Evolutionary conservation across 495 filamentous ascomycete genomes (phyloP), one percentile per base, ranked within the genome.

Genomic region (Hypoxylon trugodes): DNA sequence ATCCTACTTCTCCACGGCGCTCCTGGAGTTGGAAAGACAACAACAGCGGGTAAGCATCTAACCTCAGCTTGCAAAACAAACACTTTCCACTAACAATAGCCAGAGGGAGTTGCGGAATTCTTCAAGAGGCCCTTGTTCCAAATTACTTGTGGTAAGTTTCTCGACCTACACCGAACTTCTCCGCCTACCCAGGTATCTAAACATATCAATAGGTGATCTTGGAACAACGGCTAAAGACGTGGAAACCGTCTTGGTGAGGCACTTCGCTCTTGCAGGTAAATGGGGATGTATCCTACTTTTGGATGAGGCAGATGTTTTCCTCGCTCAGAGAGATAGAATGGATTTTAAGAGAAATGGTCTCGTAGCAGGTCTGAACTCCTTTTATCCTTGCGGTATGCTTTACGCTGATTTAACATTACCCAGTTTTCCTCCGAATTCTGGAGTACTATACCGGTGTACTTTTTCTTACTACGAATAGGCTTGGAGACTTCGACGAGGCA

Each of bases 241-340:
- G 0, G 80, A 81, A 58, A 47, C 48, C 1, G 62, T 75, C 8
- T 69, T 85, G 1, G 66, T 79, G 22, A 60, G 47, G 0, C 65
- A 76, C 6, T 75, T 82, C 30, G 42, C 66, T 2, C 52, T 81
- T 0, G 79, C 75, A 9, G 66, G 61, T 41, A 60, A 55, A 48
- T 84, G 82, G 81, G 70, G 69, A 1, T 78, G 71, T 25, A 75
- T 86, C 1, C 66, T 86, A 2, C 72, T 88, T 0, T 67, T 87
- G 0, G 84, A 86, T 53, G 83, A 87, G 67, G 82, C 79, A 0
- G 84, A 86, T 48, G 74, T 86, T 1, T 89, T 86, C 57, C 73
- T 88, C 0, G 70, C 78, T 12, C 40, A 76, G 30, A 68, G 85
- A 8, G 62, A 36, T 0, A 40, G 47, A 4, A 16, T 46, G 10